Evolutionary conservation across 768 basidiomycete genomes (phyloP).

Genomic region (Lactarius akahatsu): DNA sequence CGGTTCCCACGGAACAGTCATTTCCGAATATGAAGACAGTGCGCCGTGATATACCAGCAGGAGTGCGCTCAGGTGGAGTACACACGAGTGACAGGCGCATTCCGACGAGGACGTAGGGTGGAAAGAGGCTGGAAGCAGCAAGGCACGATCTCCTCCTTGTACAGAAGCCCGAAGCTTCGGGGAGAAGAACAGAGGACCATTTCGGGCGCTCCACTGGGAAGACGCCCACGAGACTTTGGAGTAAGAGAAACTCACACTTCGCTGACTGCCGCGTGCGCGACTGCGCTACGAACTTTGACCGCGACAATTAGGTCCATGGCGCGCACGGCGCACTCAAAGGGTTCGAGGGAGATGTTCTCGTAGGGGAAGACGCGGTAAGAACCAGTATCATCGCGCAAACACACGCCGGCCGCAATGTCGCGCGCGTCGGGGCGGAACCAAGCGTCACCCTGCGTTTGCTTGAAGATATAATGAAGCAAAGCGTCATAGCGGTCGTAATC

Average conservation of each 20-base stretch:
- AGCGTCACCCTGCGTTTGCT: slow-evolving; percentile 50
- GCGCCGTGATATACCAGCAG: neutral
- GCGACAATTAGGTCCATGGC: slow-evolving; percentile 56
- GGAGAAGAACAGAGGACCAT: too few relatives aligned
- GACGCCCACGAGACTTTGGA: neutral
- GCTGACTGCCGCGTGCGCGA: slow-evolving; percentile 52
- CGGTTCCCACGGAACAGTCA: slow-evolving; percentile 15
- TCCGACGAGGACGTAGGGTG: neutral
- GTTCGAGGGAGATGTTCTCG: slow-evolving; percentile 50
- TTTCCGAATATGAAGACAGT: slow-evolving; percentile 18
- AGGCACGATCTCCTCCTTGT: neutral
- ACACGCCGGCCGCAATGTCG: slow-evolving; percentile 47
- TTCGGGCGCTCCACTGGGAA: neutral
- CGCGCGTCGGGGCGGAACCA: slow-evolving; percentile 55
- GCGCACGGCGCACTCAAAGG: slow-evolving; percentile 54
- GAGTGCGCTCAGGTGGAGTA: neutral
- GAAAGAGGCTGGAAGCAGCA: neutral
- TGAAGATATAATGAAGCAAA: slow-evolving; percentile 45
- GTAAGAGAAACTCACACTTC: slow-evolving; percentile 40
- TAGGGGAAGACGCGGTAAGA: slow-evolving; percentile 57
- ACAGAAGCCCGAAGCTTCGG: too few relatives aligned
- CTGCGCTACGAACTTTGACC: slow-evolving; percentile 51
- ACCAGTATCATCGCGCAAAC: slow-evolving; percentile 48
- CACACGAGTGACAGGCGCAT: slow-evolving; percentile 4
- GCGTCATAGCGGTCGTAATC: slow-evolving; percentile 46